Percentiles rank a stretch among this genome's conserved stretches.
These are phyloP conservation scores for Lecanicillium sp. DNA, from an alignment of 2,329 filamentous ascomycete species.

Conservation along the genomic window DNA sequence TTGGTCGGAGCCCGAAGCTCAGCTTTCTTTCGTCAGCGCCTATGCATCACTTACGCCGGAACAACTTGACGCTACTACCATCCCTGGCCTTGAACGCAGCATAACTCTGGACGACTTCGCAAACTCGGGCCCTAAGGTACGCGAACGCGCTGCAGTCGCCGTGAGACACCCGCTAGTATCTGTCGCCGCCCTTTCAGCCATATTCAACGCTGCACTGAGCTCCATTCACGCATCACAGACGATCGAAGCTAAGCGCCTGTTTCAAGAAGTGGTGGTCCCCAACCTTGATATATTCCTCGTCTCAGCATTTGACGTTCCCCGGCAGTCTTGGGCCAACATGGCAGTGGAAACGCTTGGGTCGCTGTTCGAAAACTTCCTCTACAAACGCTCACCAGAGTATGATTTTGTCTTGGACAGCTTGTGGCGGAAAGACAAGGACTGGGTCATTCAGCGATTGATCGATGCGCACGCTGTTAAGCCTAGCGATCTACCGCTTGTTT, in stretches of 20 bases:
- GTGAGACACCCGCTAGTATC: conserved; percentile 85
- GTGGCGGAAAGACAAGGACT: conserved; percentile 85
- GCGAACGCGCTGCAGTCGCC: conserved; percentile 52
- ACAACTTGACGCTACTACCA: conserved; percentile 75
- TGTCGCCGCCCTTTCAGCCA: conserved; percentile 68
- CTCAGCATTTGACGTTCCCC: conserved; percentile 69
- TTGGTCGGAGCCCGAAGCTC: conserved; percentile 82
- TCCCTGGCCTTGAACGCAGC: conserved; percentile 73
- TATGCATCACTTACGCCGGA: conserved; percentile 71
- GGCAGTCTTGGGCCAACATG: conserved; percentile 65
- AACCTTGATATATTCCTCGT: conserved; percentile 76
- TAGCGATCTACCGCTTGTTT: conserved; percentile 37
- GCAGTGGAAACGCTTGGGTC: conserved; percentile 70
- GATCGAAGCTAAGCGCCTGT: conserved; percentile 57
- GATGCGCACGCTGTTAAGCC: conserved; percentile 73
- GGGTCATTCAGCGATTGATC: conserved; percentile 76
- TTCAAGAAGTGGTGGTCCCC: conserved; percentile 61
- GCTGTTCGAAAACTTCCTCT: conserved; percentile 76
- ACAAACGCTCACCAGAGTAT: conserved; percentile 69
- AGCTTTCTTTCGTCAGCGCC: conserved; percentile 87
- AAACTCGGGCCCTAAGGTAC: conserved; percentile 42
- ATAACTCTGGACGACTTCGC: conserved; percentile 59
- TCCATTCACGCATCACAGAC: conserved; percentile 56
- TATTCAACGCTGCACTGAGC: conserved; percentile 59
- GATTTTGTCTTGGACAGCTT: conserved; percentile 87